Conservation (phyloP, 73 alveolate genomes). For the Blepharisma stoltei region DNA sequence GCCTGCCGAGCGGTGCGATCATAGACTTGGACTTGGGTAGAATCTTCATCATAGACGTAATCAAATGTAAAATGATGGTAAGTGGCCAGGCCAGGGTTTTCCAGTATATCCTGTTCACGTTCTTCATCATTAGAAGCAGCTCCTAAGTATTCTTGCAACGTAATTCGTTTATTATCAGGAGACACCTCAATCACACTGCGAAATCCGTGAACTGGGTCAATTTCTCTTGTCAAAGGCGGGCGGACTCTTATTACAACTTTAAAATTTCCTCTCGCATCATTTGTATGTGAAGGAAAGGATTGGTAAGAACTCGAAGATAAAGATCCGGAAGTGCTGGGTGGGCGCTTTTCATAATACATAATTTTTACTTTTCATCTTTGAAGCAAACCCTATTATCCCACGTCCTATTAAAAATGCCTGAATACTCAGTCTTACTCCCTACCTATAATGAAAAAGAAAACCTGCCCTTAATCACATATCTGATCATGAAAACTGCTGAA, state of each 20-base stretch:
- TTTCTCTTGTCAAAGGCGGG: constrained; percentile 78
- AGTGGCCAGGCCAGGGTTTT: constrained; percentile 47
- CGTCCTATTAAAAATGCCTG: constrained; percentile 35
- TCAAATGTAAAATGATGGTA: constrained; percentile 78
- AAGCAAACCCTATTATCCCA: too few relatives aligned
- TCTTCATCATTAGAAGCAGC: constrained; percentile 58
- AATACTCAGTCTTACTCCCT: constrained; percentile 94
- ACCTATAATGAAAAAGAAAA: constrained; percentile 97
- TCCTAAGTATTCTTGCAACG: constrained; percentile 68
- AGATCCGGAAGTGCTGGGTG: not conserved
- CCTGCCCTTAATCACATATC: constrained; percentile 85
- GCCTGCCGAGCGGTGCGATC: constrained; percentile 58
- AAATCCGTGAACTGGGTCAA: constrained; percentile 56
- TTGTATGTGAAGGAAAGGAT: not conserved
- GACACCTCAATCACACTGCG: constrained; percentile 65
- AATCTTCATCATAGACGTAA: constrained; percentile 63
- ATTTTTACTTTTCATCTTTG: not conserved
- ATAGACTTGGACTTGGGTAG: constrained; percentile 64
- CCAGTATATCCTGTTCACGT: constrained; percentile 57
- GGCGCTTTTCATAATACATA: not conserved
- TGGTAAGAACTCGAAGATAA: not conserved
- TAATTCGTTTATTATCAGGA: constrained; percentile 55
- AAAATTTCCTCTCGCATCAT: constrained; percentile 50
- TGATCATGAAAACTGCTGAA: constrained; percentile 66
- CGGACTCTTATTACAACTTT: constrained; percentile 73